Percentiles rank a stretch among this genome's conserved stretches.
Evolutionary conservation across 1,284 basidiomycete species (phyloP).

Genomic region (Melampsora americana): DNA sequence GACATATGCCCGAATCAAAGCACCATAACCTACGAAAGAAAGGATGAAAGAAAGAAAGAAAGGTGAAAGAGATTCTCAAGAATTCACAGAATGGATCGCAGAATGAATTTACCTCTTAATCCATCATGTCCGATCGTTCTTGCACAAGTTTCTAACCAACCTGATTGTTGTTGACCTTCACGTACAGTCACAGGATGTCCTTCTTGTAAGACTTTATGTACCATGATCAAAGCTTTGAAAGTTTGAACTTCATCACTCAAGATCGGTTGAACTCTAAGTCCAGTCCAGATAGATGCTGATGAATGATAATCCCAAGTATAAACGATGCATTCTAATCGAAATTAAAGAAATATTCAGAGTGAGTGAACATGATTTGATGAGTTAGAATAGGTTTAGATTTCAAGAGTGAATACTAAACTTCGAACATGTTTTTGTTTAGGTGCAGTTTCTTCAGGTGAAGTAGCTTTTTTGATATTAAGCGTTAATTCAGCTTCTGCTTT

Average conservation of each 20-base stretch:
- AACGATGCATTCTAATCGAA: conserved; percentile 83
- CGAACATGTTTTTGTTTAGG: conserved; percentile 96
- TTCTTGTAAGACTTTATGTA: conserved; percentile 92
- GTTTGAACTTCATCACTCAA: conserved; percentile 91
- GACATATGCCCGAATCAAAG: conserved; percentile 88
- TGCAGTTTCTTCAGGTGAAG: conserved; percentile 82
- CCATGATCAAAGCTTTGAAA: conserved; percentile 90
- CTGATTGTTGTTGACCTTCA: conserved; percentile 90
- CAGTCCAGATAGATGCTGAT: conserved; percentile 95
- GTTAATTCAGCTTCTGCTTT: conserved; percentile 88
- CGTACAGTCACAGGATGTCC: conserved; percentile 88
- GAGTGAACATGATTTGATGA: too few species aligned
- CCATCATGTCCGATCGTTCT: conserved; percentile 78
- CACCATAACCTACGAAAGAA: conserved; percentile 68
- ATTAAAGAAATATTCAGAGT: too few species aligned
- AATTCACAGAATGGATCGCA: background rate
- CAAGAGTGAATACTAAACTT: too few species aligned
- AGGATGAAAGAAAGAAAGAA: background rate
- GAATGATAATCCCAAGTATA: conserved; percentile 98
- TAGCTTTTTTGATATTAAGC: conserved; percentile 94
- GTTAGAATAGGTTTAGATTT: too few species aligned
- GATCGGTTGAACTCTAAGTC: conserved; percentile 87
- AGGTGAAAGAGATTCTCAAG: conserved; percentile 10
- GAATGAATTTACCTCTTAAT: conserved; percentile 62
- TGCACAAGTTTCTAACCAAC: conserved; percentile 92